Evolutionary conservation across 169 alveolate genomes (phyloP).

Genomic region (Eimeria necatrix): DNA sequence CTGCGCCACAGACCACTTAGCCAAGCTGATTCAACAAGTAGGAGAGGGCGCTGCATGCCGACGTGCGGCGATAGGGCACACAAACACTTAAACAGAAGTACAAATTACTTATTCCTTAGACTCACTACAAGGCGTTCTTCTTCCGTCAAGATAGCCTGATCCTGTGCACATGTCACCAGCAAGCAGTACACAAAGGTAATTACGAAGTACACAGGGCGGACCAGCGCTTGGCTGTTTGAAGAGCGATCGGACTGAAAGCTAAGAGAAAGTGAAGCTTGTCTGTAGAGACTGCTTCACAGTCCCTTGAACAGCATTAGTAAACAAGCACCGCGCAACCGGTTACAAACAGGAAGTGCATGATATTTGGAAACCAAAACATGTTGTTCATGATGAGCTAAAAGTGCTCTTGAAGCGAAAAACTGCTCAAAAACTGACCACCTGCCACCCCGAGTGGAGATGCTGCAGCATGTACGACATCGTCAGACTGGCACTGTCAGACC

Average conservation of each 20-base stretch:
- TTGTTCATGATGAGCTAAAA: background rate
- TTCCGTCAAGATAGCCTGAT: constrained; percentile 98
- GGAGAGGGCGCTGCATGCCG: background rate
- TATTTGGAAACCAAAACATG: background rate
- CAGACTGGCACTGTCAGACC: background rate
- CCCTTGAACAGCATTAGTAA: no score
- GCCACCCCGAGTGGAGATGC: constrained; percentile 99
- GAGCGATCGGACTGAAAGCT: no score
- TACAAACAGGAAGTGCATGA: background rate
- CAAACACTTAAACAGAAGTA: constrained; percentile 12
- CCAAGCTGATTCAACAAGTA: background rate
- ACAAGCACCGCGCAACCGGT: no score
- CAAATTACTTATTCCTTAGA: background rate
- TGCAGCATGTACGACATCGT: constrained; percentile 98
- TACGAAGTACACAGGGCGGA: background rate
- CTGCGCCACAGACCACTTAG: constrained; percentile 59
- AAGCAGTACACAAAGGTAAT: background rate
- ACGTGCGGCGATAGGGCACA: background rate
- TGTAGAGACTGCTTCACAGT: no score
- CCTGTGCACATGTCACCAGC: constrained; percentile 53
- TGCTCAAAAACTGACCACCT: constrained; percentile 90
- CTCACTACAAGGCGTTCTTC: constrained; percentile 96
- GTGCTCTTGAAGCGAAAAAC: background rate
- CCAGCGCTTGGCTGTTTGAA: background rate
- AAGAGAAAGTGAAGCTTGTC: no score